phyloP scores from a whole-genome alignment of 2,329 filamentous ascomycete genomes.

The Paraconiothyrium sp. region DNA sequence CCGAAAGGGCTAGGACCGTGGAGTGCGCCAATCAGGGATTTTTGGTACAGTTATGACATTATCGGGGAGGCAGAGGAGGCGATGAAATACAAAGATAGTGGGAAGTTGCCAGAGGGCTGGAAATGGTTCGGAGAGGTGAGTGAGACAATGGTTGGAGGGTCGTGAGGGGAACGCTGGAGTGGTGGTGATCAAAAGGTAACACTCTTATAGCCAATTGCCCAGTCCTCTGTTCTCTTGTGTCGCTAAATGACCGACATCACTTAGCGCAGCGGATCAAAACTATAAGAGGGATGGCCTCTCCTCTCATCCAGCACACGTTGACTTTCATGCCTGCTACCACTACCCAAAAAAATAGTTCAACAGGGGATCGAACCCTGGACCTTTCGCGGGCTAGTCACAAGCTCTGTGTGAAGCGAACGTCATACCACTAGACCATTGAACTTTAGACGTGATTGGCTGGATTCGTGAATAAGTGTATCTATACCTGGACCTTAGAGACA shows the following conservation, averaged over 20 bases:
- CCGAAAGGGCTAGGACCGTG: conserved; percentile 14
- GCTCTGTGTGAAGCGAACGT: conserved; percentile 3
- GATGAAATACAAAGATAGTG: conserved; percentile 12
- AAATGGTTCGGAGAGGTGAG: conserved; percentile 13
- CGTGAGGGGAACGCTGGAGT: neutral
- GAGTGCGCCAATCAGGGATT: conserved; percentile 19
- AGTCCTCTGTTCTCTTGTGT: too few relatives aligned
- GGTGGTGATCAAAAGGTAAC: neutral
- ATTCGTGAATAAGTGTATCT: too few relatives aligned
- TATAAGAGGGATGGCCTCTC: too few relatives aligned
- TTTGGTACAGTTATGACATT: conserved; percentile 27
- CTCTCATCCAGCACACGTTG: too few relatives aligned
- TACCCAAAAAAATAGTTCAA: neutral
- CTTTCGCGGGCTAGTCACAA: neutral
- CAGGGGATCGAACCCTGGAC: conserved; percentile 4
- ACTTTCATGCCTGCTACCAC: too few relatives aligned
- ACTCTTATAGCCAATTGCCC: too few relatives aligned
- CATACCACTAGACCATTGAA: neutral
- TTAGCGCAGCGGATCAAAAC: too few relatives aligned
- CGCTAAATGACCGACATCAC: too few relatives aligned
- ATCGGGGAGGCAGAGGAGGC: conserved; percentile 23
- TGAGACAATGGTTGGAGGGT: neutral
- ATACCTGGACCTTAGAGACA: too few relatives aligned
- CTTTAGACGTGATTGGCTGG: too few relatives aligned
- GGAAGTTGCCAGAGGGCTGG: conserved; percentile 7